Evolutionary conservation across 106 monocot species (phyloP), one percentile per base, ranked within the genome.

Genomic region (Vanilla planifolia): DNA sequence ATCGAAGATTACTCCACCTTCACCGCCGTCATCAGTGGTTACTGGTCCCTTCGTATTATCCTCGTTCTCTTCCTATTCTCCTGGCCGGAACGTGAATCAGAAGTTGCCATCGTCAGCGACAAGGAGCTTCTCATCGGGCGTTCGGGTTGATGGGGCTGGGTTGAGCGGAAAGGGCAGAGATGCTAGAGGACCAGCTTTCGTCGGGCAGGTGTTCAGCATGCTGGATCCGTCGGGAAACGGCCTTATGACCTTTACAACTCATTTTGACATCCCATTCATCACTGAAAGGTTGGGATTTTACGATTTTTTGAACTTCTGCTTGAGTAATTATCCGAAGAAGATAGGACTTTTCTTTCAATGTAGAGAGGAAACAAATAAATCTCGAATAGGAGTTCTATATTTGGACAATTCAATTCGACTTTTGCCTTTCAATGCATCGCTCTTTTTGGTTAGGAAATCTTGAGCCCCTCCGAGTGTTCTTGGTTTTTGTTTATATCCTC

Each of bases 191-290:
- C 96, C 96, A 0, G 91, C 84, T 10, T 98, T 98, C 29, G 84
- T 98, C 4, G 96, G 96, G 47, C 96, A 98, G 74, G 96, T 98
- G 3, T 98, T 84, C 71, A 92, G 85, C 64, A 98, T 98, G 96
- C 73, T 88, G 22, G 96, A 98, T 69, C 81, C 86, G 14, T 85
- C 91, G 16, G 96, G 96, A 8, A 92, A 82, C 20, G 96, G 96
- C 4, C 87, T 98, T 55, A 91, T 87, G 86, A 72, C 91, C 16
- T 87, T 91, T 20, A 84, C 88, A n/a, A 81, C 81, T 33, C 84
- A 72, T 51, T 80, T 82, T 15, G 70, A 83, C 53, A 79, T 85
- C 64, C 83, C 89, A 5, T 82, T 86, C 73, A 51, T 86, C 48
- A 42, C 75, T 8, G 73, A 75, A 42, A 82, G 78, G 86, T 53